Evolutionary conservation across 1,139 yeast species (phyloP).

Genomic region (Geotrichum histeridarum): DNA sequence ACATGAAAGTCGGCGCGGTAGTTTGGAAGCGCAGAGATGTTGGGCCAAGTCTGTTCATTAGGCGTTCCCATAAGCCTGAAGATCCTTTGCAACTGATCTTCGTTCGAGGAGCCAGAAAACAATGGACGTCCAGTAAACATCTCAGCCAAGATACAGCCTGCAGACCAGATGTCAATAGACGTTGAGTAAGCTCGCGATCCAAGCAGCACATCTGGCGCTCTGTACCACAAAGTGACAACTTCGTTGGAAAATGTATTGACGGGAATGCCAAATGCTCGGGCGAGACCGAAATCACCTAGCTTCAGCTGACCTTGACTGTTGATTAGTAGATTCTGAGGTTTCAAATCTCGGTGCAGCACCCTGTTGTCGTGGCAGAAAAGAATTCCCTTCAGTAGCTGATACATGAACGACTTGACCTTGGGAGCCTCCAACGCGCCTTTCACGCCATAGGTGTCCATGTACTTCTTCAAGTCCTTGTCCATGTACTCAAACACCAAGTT

Average conservation of each 20-base stretch:
- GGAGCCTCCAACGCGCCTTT: slow-evolving; percentile 74
- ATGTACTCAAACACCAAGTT: slow-evolving; percentile 88
- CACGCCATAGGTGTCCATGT: slow-evolving; percentile 82
- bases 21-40: slow-evolving; percentile 77
- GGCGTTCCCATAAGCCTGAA: slow-evolving; percentile 96
- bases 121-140: slow-evolving; percentile 97
- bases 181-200: slow-evolving; percentile 95
- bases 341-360: slow-evolving; percentile 89
- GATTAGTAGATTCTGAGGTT: slow-evolving; percentile 89
- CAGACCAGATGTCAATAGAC: slow-evolving; percentile 96
- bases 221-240: slow-evolving; percentile 95
- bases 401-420: slow-evolving; percentile 84
- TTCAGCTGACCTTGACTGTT: slow-evolving; percentile 85
- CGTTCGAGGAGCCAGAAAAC: slow-evolving; percentile 93
- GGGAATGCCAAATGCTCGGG: slow-evolving; percentile 96
- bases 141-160: slow-evolving; percentile 95
- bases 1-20: slow-evolving; percentile 73
- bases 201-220: slow-evolving; percentile 42
- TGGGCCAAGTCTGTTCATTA: slow-evolving; percentile 93
- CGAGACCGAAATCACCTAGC: slow-evolving; percentile 95
- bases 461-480: slow-evolving; percentile 90
- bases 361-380: slow-evolving; percentile 93
- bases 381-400: slow-evolving; percentile 83
- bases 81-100: slow-evolving; percentile 83
- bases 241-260: slow-evolving; percentile 95